Base-by-base conservation (phyloP, 148 eudicot species). In the Camellia lanceoleosa region DNA sequence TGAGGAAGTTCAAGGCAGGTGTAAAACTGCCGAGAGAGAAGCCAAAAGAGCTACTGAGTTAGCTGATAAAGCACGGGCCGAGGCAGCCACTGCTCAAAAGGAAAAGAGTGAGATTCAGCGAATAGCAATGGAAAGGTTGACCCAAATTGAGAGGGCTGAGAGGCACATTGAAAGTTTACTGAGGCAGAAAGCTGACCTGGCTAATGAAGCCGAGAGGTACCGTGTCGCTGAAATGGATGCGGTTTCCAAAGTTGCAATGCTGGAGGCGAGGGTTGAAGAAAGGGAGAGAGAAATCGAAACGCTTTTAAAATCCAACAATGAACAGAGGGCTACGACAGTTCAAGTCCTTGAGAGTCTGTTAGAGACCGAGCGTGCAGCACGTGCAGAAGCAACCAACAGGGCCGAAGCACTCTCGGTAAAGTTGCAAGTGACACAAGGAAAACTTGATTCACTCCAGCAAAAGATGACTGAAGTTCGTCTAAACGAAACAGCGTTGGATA, bases 51-150 rank as follows among this genome's bases (percentile, higher is more conserved):
- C 99, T 46, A 90, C 84, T 63, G 98, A 92, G 79, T 82, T 89
- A 71, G 98, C 99, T n/a, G 98, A 93, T 56, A 86, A 83, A 78
- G 99, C 98, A 10, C 85, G 98, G 74, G 87, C 89, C 1, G 98
- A 96, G 80, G 97, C 98, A 10, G 92, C 83, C 51, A 66, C 83
- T 59, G 91, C 95, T 80, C 98, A 88, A 81, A 90, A 84, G 89
- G 98, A 89, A 51, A 96, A 84, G 78, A 90, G 83, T 65, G 91
- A 91, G 68, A 81, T 88, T 68, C 97, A 93, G 78, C 90, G 84
- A 12, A 13, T 83, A 62, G 91, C 98, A 52, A 91, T 89, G 92
- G 97, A 93, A 70, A 90, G 98, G 82, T 59, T 88, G 82, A 86
- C 97, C 7, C 87, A 87, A 55, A 96, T 96, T 20, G 99, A 92